Evolutionary conservation across 768 basidiomycete genomes (phyloP).

Genomic region (Leucogyrophana mollusca): DNA sequence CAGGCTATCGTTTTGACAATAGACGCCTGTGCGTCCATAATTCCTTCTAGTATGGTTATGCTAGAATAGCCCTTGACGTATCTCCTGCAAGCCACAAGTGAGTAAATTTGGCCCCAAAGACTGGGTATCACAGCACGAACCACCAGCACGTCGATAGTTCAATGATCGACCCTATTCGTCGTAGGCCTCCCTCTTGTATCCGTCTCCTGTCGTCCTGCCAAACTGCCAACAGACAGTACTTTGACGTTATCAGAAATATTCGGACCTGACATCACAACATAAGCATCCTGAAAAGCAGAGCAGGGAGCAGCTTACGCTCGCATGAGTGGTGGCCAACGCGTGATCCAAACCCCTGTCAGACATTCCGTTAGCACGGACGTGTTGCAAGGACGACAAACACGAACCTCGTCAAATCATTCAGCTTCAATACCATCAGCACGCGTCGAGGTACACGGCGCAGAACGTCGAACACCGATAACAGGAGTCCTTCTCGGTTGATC

Average conservation of each 20-base stretch:
- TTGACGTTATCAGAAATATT: slow-evolving; percentile 88
- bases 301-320: slow-evolving; percentile 46
- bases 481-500: slow-evolving; percentile 75
- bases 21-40: slow-evolving; percentile 64
- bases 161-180: slow-evolving; percentile 49
- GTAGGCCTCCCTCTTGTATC: slow-evolving; percentile 51
- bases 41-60: slow-evolving; percentile 53
- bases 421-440: slow-evolving; percentile 79
- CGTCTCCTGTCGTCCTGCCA: slow-evolving; percentile 68
- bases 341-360: slow-evolving; percentile 69
- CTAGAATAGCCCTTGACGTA: slow-evolving; percentile 54
- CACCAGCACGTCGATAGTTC: slow-evolving; percentile 67
- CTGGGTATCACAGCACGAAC: slow-evolving; percentile 38
- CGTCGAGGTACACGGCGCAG: slow-evolving; percentile 82
- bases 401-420: slow-evolving; percentile 83
- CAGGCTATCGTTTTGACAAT: slow-evolving; percentile 57
- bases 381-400: slow-evolving; percentile 15
- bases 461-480: slow-evolving; percentile 85
- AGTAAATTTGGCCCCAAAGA: background rate
- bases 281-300: background rate
- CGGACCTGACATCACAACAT: slow-evolving; percentile 49
- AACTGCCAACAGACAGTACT: slow-evolving; percentile 79
- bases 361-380: background rate
- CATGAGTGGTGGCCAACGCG: slow-evolving; percentile 85
- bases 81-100: slow-evolving; percentile 44